A percentile compares a stretch with the other conserved stretches of the same genome.
Conservation (phyloP, 73 alveolate species). For the Chromera velia region DNA sequence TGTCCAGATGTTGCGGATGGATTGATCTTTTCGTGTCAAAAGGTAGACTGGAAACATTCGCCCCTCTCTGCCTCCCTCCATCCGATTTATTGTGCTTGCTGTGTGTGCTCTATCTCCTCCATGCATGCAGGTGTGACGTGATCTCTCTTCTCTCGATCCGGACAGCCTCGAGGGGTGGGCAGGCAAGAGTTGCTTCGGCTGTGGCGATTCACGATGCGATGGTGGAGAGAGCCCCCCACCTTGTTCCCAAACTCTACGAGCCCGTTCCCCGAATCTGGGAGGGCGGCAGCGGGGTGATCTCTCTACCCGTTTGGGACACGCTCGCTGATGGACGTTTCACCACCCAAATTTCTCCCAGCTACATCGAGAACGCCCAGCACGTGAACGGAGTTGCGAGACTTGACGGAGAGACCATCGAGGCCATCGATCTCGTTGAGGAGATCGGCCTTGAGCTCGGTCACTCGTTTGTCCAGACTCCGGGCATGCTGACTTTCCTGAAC, state of each 20-base stretch:
- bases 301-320: neutral
- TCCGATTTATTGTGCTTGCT: too few relatives aligned
- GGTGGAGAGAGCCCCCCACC: neutral
- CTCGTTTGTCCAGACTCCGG: neutral
- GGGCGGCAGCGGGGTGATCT: neutral
- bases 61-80: too few relatives aligned
- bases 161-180: neutral
- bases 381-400: neutral
- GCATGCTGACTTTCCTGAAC: neutral
- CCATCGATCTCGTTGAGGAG: neutral
- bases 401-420: neutral
- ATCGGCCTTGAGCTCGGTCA: constrained; percentile 3
- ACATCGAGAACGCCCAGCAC: constrained; percentile 4
- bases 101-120: too few relatives aligned
- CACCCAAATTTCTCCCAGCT: constrained; percentile 1
- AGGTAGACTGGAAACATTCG: too few relatives aligned
- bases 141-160: constrained; percentile 1
- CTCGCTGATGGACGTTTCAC: neutral
- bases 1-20: too few relatives aligned
- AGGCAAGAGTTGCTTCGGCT: neutral
- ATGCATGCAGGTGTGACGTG: constrained; percentile 7
- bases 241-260: neutral
- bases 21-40: too few relatives aligned
- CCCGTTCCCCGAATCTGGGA: constrained; percentile 1
- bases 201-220: neutral